phyloP scores from a whole-genome alignment of 2,329 filamentous ascomycete genomes.

The Xylariaceae sp. region DNA sequence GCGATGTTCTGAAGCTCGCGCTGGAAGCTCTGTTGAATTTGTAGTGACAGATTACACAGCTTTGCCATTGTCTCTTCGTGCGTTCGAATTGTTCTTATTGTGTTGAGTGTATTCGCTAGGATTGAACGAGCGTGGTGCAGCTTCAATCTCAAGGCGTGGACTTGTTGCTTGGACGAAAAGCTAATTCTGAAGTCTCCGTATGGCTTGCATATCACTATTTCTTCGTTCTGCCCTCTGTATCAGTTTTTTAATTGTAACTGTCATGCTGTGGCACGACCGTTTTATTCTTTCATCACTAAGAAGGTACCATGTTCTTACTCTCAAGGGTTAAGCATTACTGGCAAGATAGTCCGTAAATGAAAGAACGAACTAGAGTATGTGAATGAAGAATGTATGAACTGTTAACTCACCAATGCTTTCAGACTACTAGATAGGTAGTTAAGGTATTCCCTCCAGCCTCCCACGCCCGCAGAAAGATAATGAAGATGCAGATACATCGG shows the following conservation, averaged over 20 bases:
- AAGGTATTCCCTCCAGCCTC: conserved; percentile 27
- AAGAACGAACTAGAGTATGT: too few relatives aligned
- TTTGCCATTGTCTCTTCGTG: not conserved
- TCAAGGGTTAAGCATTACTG: too few relatives aligned
- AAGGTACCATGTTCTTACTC: too few relatives aligned
- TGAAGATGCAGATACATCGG: conserved; percentile 21
- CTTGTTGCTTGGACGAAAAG: conserved; percentile 15
- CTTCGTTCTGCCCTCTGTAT: conserved; percentile 7
- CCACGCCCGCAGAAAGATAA: conserved; percentile 11
- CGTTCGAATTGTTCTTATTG: not conserved
- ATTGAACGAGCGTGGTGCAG: conserved; percentile 9
- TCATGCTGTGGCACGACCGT: too few relatives aligned
- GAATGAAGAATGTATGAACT: too few relatives aligned
- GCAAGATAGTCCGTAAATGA: too few relatives aligned
- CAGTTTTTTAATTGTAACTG: too few relatives aligned
- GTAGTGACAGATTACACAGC: not conserved
- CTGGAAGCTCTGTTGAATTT: conserved; percentile 1
- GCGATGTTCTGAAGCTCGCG: conserved; percentile 1
- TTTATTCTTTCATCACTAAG: too few relatives aligned
- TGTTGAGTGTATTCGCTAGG: not conserved
- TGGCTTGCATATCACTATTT: conserved; percentile 15
- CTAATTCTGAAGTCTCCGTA: conserved; percentile 9
- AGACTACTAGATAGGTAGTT: too few relatives aligned
- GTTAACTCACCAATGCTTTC: too few relatives aligned
- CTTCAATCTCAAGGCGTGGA: conserved; percentile 13